A percentile compares a stretch with the other conserved stretches of the same genome.
Conservation (phyloP, 352 stramenopile species). For the Phytopythium oedochilum region DNA sequence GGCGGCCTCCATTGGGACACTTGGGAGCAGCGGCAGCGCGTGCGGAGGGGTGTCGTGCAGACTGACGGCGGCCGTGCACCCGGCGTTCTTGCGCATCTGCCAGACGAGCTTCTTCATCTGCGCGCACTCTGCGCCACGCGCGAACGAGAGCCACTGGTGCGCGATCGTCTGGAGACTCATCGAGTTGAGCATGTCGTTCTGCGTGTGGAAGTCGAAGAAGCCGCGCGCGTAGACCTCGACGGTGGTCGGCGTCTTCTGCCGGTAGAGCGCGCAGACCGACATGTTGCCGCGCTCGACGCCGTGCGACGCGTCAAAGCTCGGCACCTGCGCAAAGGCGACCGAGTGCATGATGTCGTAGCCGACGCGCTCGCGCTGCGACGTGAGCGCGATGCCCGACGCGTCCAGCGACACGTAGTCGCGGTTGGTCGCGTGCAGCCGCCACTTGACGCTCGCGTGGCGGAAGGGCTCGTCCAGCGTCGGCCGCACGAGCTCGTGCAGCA, state of each 20-base stretch:
- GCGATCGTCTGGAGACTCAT: conserved; percentile 32
- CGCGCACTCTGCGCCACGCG: conserved; percentile 24
- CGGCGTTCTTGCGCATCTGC: conserved; percentile 27
- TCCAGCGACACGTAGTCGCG: conserved; percentile 57
- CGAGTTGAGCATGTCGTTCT: conserved; percentile 33
- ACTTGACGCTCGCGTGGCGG: conserved; percentile 45
- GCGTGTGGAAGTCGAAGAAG: conserved; percentile 44
- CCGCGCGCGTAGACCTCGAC: conserved; percentile 46
- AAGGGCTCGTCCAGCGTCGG: conserved; percentile 38
- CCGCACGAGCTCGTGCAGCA: conserved; percentile 40
- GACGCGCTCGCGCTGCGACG: conserved; percentile 25
- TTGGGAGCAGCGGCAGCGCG: neutral
- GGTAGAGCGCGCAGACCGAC: conserved; percentile 44
- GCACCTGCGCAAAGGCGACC: conserved; percentile 40
- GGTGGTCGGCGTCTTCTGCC: conserved; percentile 31
- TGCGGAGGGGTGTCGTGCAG: conserved; percentile 1
- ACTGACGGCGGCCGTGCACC: neutral
- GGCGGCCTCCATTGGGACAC: neutral
- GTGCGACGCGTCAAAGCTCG: conserved; percentile 24
- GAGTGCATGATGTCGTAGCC: conserved; percentile 56
- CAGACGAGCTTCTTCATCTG: conserved; percentile 54
- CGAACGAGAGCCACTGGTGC: conserved; percentile 26
- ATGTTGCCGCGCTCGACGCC: conserved; percentile 41
- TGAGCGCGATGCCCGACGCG: conserved; percentile 31
- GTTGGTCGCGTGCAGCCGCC: conserved; percentile 34